Evolutionary conservation across 2,329 filamentous ascomycete genomes (phyloP), one percentile per base, ranked within the genome.

Genomic region (Sphaerostilbella broomeana): DNA sequence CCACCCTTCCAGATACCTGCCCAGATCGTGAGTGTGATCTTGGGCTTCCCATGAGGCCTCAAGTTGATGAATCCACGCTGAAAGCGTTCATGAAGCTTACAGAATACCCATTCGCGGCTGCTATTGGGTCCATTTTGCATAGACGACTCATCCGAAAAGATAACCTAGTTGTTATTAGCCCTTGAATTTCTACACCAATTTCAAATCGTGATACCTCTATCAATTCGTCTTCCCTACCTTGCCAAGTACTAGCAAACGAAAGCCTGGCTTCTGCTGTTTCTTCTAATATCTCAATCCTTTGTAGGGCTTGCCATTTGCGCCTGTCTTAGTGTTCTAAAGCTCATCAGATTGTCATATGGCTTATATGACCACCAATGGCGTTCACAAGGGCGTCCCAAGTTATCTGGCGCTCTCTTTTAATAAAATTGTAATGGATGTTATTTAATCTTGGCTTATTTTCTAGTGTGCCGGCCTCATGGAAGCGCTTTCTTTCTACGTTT

Each of bases 121-220:
- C 15, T 28, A 4, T 15, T 28, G 10, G 26, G 13, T 12, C 15
- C 9, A 13, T 28, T 28, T 21, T 33, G n/a, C 11, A 20, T 20
- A 19, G 17, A 20, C 18, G 5, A 4, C 16, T 41, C 8, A 20
- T 41, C 5, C 33, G 37, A 34, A 30, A 36, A 20, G 25, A 30
- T 16, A 18, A 32, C 6, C 28, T 35, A 7, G 28, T 20, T 9
- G n/a, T 7, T n/a, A 26, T 5, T 21, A 30, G 31, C 8, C 20
- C 24, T 3, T 15, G 11, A 2, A 4, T 3, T 4, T 19, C 12
- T 1, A 17, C 25, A 1, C 20, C 21, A 16, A 13, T 25, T 20
- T 25, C 12, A 18, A 41, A 15, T 6, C 4, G 11, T 4, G 4
- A 16, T 26, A 9, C 27, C 19, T 20, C 26, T 30, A 19, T 13